phyloP scores from a whole-genome alignment of 2,329 filamentous ascomycete species.

The Calonectria pseudoreteaudii region DNA sequence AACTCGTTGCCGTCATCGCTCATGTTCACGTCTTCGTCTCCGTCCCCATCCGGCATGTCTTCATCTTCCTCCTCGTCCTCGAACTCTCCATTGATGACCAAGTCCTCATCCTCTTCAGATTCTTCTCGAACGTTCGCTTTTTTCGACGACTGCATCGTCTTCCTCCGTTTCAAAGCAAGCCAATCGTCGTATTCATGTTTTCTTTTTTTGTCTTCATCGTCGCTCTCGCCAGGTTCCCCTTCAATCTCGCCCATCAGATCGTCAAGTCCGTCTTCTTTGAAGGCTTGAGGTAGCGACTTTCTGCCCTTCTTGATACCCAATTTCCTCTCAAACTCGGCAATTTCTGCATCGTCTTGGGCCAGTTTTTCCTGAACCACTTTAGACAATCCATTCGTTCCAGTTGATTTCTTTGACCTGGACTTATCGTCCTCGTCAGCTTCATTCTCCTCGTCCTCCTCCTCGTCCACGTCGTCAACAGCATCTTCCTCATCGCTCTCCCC shows the following conservation, averaged over 20 bases:
- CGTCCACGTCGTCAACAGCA: conserved; percentile 34
- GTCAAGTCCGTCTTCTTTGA: conserved; percentile 85
- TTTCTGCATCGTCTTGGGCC: conserved; percentile 87
- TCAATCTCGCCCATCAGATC: conserved; percentile 77
- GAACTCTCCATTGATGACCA: conserved; percentile 41
- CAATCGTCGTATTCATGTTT: conserved; percentile 70
- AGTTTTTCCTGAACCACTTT: conserved; percentile 64
- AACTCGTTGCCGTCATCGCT: conserved; percentile 51
- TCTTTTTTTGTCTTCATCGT: conserved; percentile 70
- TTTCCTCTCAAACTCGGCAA: conserved; percentile 87
- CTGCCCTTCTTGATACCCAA: conserved; percentile 83
- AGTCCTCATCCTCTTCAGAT: conserved; percentile 42
- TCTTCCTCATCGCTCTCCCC: conserved; percentile 38
- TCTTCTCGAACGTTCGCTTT: conserved; percentile 30
- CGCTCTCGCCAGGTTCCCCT: conserved; percentile 54
- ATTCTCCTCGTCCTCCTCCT: conserved; percentile 35
- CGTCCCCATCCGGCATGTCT: conserved; percentile 42
- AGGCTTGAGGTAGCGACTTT: conserved; percentile 78
- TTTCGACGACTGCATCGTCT: conserved; percentile 48
- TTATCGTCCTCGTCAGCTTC: conserved; percentile 33
- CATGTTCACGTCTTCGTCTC: conserved; percentile 40
- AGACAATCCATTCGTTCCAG: conserved; percentile 32
- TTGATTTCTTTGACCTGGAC: conserved; percentile 38
- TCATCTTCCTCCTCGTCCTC: conserved; percentile 39
- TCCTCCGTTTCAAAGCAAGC: conserved; percentile 68